Base-by-base conservation (phyloP, 1,139 yeast genomes). In the Debaryomyces udenii region DNA sequence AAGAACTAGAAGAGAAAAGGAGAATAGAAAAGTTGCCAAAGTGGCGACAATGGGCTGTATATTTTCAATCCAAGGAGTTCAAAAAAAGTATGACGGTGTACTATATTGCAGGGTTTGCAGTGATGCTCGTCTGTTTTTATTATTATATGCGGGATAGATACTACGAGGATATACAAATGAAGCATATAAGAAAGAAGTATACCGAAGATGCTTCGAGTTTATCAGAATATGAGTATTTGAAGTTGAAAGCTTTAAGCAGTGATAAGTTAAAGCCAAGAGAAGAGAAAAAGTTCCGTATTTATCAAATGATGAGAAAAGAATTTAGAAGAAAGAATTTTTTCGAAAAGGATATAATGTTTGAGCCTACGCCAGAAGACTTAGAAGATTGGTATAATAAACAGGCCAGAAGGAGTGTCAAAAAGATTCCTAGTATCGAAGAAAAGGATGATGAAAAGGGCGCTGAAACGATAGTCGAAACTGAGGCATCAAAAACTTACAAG, bases 91-190 rank as follows among this genome's bases (percentile, higher is more conserved):
- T 71, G 69, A 69, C 76, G 3, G 56, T 62, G 18, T 81, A 75
- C 55, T 80, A 84, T 51, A 56, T 85, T 27, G 80, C 78, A 22
- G 76, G 80, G 1, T 84, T 86, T 55, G 67, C 71, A 1, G 66
- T 76, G 14, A 75, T 83, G 50, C 60, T 80, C 29, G 70, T 76
- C 17, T 79, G 83, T 40, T 86, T 88, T 43, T 76, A 80, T 47
- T 77, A 75, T 53, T 82, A 82, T 57, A 81, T 86, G 80, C 69
- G 82, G 51, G 87, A 84, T 52, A 62, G 84, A 37, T 85, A 77
- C 57, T 66, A 74, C 39, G 82, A 81, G 57, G 94, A 86, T 48
- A 71, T 78, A 43, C 90, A 83, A 53, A 67, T 82, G 45, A 60
- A 69, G 27, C 67, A 68, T 38, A 70, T 75, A 35, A 62, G 74